A percentile compares a stretch with the other conserved stretches of the same genome.
These are phyloP conservation scores for Spencermartinsiella ligniputridi DNA, from an alignment of 1,139 yeast genomes.

Conservation along the genomic window DNA sequence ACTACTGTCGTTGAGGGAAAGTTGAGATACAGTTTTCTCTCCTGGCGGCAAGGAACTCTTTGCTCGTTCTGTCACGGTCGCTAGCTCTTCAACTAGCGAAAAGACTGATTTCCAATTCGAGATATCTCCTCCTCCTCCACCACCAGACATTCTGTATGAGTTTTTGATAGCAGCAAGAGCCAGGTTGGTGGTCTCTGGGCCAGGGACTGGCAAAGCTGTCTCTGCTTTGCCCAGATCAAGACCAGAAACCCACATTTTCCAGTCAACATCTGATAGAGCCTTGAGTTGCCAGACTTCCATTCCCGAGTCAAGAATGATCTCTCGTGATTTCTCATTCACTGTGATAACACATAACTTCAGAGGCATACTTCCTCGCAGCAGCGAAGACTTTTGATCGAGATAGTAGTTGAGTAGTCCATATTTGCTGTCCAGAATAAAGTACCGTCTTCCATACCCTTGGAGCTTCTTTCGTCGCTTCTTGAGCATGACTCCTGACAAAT, in stretches of 20 bases:
- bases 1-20: constrained; percentile 7
- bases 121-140: constrained; percentile 4
- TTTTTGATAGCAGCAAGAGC: constrained; percentile 4
- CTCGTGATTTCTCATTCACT: constrained; percentile 63
- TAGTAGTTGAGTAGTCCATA: constrained; percentile 83
- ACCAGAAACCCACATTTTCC: constrained; percentile 79
- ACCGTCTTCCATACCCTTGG: constrained; percentile 84
- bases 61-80: constrained; percentile 10
- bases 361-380: constrained; percentile 89
- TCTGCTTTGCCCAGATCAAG: constrained; percentile 38
- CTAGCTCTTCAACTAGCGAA: constrained; percentile 9
- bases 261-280: constrained; percentile 60
- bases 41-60: constrained; percentile 7
- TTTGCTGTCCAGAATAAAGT: constrained; percentile 74
- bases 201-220: neutral
- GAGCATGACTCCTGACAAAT: constrained; percentile 64
- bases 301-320: constrained; percentile 86
- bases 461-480: constrained; percentile 77
- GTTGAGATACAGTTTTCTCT: constrained; percentile 9
- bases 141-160: constrained; percentile 3
- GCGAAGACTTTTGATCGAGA: constrained; percentile 60
- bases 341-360: constrained; percentile 74
- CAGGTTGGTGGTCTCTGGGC: neutral
- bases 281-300: constrained; percentile 91
- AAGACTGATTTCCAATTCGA: constrained; percentile 9